Percentiles rank a stretch among this genome's conserved stretches.
Conservation (phyloP, 2,329 filamentous ascomycete genomes). For the Neodidymelliopsis sp. region DNA sequence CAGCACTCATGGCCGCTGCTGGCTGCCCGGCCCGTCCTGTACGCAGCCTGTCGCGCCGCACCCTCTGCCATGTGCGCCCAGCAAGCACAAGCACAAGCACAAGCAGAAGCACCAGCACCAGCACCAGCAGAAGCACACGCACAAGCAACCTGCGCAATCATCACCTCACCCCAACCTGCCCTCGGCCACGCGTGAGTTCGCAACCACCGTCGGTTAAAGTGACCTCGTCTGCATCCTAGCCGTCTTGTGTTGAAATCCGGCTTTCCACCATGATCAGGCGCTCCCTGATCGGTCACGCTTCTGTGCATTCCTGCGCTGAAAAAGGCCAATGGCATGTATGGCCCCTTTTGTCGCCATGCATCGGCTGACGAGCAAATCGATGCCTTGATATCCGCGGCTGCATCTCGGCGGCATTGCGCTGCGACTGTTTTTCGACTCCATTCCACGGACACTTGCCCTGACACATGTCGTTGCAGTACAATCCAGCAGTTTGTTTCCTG, state of each 20-base stretch:
- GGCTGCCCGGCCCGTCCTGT: slow-evolving; percentile 32
- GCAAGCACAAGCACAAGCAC: neutral
- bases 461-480: slow-evolving; percentile 16
- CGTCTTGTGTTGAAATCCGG: slow-evolving; percentile 15
- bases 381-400: slow-evolving; percentile 28
- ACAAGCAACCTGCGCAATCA: neutral
- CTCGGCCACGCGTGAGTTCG: slow-evolving; percentile 21
- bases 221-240: slow-evolving; percentile 21
- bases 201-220: slow-evolving; percentile 28
- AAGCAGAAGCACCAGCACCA: neutral
- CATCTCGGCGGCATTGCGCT: slow-evolving; percentile 11
- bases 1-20: too few species aligned
- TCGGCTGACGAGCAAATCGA: slow-evolving; percentile 12
- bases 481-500: slow-evolving; percentile 28
- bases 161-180: slow-evolving; percentile 5
- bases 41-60: slow-evolving; percentile 25
- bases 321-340: slow-evolving; percentile 19
- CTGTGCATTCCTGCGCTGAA: slow-evolving; percentile 43
- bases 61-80: slow-evolving; percentile 14
- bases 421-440: neutral
- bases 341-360: slow-evolving; percentile 19
- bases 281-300: slow-evolving; percentile 27
- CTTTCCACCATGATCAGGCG: slow-evolving; percentile 18
- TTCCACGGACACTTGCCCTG: neutral
- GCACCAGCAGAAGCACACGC: neutral